A percentile compares a stretch with the other conserved stretches of the same genome.
These are phyloP conservation scores for Macrophomina tecta DNA, from an alignment of 2,329 filamentous ascomycete species.

Conservation along the genomic window DNA sequence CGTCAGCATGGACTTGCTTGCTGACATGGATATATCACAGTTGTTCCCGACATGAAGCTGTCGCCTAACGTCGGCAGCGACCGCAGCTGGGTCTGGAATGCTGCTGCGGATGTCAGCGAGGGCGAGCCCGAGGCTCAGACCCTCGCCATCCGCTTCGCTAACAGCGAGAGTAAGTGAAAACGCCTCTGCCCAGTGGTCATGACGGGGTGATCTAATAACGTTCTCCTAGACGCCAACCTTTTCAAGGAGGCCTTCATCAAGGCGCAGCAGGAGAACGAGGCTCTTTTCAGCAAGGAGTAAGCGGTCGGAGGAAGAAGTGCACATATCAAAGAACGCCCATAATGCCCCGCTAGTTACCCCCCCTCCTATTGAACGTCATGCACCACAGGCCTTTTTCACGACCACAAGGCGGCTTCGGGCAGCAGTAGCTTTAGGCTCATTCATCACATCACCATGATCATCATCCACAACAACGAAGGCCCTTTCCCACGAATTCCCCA, in stretches of 20 bases:
- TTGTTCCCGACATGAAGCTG: conserved; percentile 98
- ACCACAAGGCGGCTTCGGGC: conserved; percentile 7
- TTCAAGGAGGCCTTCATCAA: conserved; percentile 99
- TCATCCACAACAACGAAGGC: neutral
- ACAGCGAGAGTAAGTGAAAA: conserved; percentile 82
- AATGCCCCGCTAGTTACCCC: conserved; percentile 20
- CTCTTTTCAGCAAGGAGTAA: conserved; percentile 65
- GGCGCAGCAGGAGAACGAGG: conserved; percentile 95
- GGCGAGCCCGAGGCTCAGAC: conserved; percentile 96
- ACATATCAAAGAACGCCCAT: conserved; percentile 20
- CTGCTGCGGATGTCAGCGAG: conserved; percentile 95
- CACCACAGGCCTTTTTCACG: conserved; percentile 3
- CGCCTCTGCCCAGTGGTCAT: conserved; percentile 25
- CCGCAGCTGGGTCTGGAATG: conserved; percentile 99
- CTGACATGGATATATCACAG: conserved; percentile 55
- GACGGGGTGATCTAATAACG: conserved; percentile 36
- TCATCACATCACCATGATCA: neutral
- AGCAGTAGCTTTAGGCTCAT: conserved; percentile 16
- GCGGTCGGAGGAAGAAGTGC: conserved; percentile 9
- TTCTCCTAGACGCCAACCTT: conserved; percentile 78
- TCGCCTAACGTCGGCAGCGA: conserved; percentile 97
- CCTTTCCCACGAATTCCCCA: neutral
- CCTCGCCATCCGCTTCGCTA: conserved; percentile 95
- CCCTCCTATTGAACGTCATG: conserved; percentile 19
- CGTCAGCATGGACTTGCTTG: conserved; percentile 25